Base-by-base conservation (phyloP, 768 basidiomycete species). In the Rossbeevera mucosa region DNA sequence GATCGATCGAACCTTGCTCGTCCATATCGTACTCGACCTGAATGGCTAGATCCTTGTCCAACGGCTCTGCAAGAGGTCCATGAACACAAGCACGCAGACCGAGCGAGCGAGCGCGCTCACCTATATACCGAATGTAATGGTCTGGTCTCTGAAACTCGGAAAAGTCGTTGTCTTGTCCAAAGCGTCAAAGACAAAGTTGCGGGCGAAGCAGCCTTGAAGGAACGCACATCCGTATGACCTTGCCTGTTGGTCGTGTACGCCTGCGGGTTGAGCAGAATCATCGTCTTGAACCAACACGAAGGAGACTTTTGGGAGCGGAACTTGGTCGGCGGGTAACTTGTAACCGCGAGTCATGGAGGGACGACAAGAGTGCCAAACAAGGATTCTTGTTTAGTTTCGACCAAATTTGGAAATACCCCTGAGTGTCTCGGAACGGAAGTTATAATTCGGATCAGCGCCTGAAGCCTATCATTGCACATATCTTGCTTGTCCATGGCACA, bases 1-100 rank as follows among this genome's bases (percentile, higher is more conserved):
- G 11, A 18, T 29, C 16, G 11, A 18, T 61, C 75, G 18, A 31
- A 88, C 93, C 94, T 82, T 97, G 94, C 65, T 97, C 96, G 64
- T 98, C 96, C 94, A 99, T 98, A 65, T 98, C 96, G 75, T 99
- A 99, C 69, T 98, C 96, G 21, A 99, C 95, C 59, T 95, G 93
- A 33, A 82, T 81, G 7, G 88, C 87, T 16, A 98, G 80, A 58
- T 99, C 96, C 44, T 82, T 83, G 66, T 99, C 95, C 58, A 96
- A 74, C 0, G 95, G 95, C 62, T 96, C 94, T 91, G 63, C 21
- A 24, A 44, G 44, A 29, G 40, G 24, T 58, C 53, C 63, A 47
- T n/a, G 29, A 48, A 43, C 26, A 11, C 9, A 31, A 48, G 41
- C 26, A 11, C 9, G 36, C 30, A 25, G 12, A 50, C 22, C 26